Base-by-base conservation (phyloP, 148 eudicot genomes). In the Fallopia convolvulus region DNA sequence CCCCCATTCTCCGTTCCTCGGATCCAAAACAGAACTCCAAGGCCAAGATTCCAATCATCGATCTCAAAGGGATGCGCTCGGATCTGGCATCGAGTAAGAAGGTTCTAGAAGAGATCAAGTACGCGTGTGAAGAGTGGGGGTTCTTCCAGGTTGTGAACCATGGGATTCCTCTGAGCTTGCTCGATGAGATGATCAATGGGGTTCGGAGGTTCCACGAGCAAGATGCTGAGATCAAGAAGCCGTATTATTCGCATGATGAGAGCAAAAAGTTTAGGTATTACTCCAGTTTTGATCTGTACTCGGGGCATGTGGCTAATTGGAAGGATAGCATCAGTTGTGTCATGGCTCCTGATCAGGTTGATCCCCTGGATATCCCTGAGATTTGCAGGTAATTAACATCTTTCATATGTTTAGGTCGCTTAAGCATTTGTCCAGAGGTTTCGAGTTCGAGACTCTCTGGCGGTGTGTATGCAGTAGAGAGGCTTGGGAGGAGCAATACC, bases 121-220 rank as follows among this genome's bases (percentile, higher is more conserved):
- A 12, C 6, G 87, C 84, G 18, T 80, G 78, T 1, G 82, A 77
- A 15, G 80, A 39, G 15, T 86, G 83, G 86, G 88, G 86, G 0
- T 86, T 86, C 58, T 86, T 86, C 77, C 89, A 86, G 74, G 79
- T 86, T 14, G 70, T 86, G 1, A 83, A 86, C 78, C 91, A 89
- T 52, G 89, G 82, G 4, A 78, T 89, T 20, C 79, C 87, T 0
- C 0, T 8, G 7, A 63, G 70, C n/a, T 70, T 82, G 17, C 0
- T 85, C 61, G 80, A 83, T 0, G 79, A 68, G 5, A 83, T 89
- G 89, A 0, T 83, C 12, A 74, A 79, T 3, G 87, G 85, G 6
- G 77, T 80, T 5, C 50, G 80, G 2, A 40, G 30, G 60, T 89
- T 87, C 72, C 72, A 74, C 10, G 76, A 74, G 76, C 39, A 46